Percentiles rank a stretch among this genome's conserved stretches.
phyloP scores from a whole-genome alignment of 345 rosid genomes.

The Ceriops tagal region DNA sequence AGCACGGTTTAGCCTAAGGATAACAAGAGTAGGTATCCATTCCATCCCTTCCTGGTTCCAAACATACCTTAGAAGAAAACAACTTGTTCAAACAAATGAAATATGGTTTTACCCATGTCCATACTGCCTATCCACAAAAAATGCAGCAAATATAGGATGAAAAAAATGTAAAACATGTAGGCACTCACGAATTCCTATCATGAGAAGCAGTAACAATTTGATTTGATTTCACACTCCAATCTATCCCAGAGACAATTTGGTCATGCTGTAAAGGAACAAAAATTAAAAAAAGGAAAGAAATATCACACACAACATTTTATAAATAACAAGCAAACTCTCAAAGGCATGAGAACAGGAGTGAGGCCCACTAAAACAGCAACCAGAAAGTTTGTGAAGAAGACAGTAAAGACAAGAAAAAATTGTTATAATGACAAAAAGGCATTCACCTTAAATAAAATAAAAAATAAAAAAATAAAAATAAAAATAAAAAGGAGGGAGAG shows the following conservation, averaged over 20 bases:
- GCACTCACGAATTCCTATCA: constrained; percentile 93
- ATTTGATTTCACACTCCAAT: constrained; percentile 85
- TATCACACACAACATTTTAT: background rate
- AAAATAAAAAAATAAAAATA: too few species aligned
- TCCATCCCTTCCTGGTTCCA: constrained; percentile 88
- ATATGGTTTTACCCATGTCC: too few species aligned
- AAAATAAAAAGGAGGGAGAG: too few species aligned
- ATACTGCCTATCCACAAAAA: too few species aligned
- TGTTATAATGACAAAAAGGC: too few species aligned
- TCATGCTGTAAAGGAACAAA: constrained; percentile 67
- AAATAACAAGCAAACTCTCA: too few species aligned
- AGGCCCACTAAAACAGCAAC: too few species aligned
- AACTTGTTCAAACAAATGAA: constrained; percentile 7
- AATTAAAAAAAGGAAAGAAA: background rate
- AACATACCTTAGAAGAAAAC: constrained; percentile 56
- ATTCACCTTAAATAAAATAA: too few species aligned
- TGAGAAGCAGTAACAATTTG: constrained; percentile 86
- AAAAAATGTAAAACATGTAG: constrained; percentile 8
- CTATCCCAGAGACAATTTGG: constrained; percentile 94
- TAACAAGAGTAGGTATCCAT: constrained; percentile 95
- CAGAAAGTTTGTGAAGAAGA: too few species aligned
- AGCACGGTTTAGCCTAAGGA: constrained; percentile 95
- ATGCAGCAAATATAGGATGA: background rate
- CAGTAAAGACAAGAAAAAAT: too few species aligned
- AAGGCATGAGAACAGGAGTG: too few species aligned